These are phyloP conservation scores for Forsythia viridissima DNA, from an alignment of 257 asterid species.

Conservation along the genomic window DNA sequence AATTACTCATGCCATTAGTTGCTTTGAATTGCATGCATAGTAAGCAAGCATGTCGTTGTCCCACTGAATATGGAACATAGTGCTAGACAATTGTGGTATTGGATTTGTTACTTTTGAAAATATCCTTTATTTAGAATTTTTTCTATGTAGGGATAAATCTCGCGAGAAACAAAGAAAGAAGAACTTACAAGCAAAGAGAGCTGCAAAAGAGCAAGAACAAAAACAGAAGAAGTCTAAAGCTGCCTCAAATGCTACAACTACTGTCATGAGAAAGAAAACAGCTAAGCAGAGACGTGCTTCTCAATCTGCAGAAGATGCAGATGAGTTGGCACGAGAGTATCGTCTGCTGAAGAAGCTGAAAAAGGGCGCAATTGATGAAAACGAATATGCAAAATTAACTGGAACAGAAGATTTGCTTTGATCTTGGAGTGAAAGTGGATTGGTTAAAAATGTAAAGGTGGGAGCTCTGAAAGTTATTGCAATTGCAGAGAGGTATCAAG, in stretches of 20 bases:
- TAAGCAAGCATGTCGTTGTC: neutral
- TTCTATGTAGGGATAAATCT: conserved; percentile 69
- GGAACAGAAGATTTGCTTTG: conserved; percentile 72
- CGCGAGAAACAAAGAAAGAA: conserved; percentile 90
- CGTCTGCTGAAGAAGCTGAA: conserved; percentile 77
- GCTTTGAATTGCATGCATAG: neutral
- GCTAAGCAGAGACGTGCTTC: conserved; percentile 86
- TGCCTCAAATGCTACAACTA: conserved; percentile 31
- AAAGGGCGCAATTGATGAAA: conserved; percentile 68
- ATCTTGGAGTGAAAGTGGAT: too few species aligned
- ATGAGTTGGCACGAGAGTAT: conserved; percentile 65
- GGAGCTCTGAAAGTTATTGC: too few species aligned
- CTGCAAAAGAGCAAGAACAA: conserved; percentile 47
- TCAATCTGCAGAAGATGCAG: conserved; percentile 82
- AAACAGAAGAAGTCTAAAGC: conserved; percentile 46
- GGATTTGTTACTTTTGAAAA: neutral
- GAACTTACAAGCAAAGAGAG: conserved; percentile 57
- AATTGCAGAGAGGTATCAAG: too few species aligned
- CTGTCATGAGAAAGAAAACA: conserved; percentile 63
- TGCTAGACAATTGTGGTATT: neutral
- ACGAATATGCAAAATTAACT: conserved; percentile 72
- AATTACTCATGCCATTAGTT: neutral
- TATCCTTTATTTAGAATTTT: neutral
- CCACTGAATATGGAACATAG: neutral
- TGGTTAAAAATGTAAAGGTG: too few species aligned